Conservation (phyloP, 2,329 filamentous ascomycete species). For the Penicillium hesseltinei region DNA sequence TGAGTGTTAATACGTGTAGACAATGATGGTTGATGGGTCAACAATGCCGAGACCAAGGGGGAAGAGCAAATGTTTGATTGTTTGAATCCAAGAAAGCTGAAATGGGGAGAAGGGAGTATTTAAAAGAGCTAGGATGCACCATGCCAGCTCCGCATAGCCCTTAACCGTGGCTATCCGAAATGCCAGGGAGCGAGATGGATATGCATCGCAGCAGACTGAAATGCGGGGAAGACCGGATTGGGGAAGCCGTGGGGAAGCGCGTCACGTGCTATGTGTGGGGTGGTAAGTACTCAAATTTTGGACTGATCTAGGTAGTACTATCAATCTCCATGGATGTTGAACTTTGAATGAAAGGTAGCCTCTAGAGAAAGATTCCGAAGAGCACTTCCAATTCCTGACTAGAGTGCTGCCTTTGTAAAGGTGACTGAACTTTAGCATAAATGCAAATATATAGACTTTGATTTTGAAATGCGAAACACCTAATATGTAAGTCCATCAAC, state of each 20-base stretch:
- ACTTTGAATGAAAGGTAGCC: neutral
- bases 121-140: neutral
- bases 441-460: neutral
- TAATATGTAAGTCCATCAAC: conserved; percentile 1
- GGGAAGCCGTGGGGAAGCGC: conserved; percentile 9
- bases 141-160: neutral
- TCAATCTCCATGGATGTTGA: neutral
- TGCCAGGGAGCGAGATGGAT: neutral
- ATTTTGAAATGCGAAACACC: neutral
- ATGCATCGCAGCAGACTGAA: neutral
- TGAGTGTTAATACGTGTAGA: neutral
- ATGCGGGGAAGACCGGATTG: conserved; percentile 12
- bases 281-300: neutral
- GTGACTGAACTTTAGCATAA: neutral
- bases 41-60: neutral
- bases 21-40: neutral
- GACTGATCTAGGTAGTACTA: neutral
- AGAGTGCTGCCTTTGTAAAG: neutral
- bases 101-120: neutral
- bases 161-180: conserved; percentile 20
- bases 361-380: neutral
- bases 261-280: conserved; percentile 12
- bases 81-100: neutral
- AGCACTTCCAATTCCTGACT: neutral
- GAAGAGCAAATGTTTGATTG: neutral